Percentiles rank a stretch among this genome's conserved stretches.
These are phyloP conservation scores for Halenospora varia DNA, from an alignment of 495 filamentous ascomycete species.

Conservation along the genomic window DNA sequence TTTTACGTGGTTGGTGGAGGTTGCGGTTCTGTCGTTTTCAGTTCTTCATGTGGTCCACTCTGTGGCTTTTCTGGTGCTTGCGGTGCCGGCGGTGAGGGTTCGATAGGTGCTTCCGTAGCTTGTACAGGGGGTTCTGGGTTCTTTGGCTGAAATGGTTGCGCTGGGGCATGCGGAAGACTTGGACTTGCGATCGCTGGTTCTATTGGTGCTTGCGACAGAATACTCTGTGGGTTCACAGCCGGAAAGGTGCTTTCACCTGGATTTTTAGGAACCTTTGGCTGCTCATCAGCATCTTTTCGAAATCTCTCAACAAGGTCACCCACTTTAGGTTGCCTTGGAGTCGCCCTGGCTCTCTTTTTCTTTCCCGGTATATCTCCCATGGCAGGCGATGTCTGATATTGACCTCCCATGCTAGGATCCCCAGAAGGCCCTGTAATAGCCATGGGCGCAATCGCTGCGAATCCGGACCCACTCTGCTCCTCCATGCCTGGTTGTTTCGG, in stretches of 20 bases:
- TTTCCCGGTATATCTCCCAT: not conserved
- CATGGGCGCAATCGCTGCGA: conserved; percentile 11
- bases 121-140: not conserved
- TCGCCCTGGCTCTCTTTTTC: not conserved
- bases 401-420: not conserved
- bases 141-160: not conserved
- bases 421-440: not conserved
- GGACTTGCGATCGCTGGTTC: not conserved
- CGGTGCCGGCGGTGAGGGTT: not conserved
- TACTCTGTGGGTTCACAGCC: conserved; percentile 2
- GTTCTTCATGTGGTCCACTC: not conserved
- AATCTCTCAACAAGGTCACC: not conserved
- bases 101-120: not conserved
- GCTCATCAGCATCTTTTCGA: not conserved
- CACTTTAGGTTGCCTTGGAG: conserved; percentile 4
- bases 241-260: conserved; percentile 3
- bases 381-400: not conserved
- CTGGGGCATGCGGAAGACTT: not conserved
- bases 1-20: not conserved
- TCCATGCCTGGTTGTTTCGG: conserved; percentile 3
- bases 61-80: not conserved
- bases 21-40: not conserved
- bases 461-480: not conserved
- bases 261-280: not conserved
- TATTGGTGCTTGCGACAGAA: not conserved